These are phyloP conservation scores for Russula vinacea DNA, from an alignment of 768 basidiomycete species.

Conservation along the genomic window DNA sequence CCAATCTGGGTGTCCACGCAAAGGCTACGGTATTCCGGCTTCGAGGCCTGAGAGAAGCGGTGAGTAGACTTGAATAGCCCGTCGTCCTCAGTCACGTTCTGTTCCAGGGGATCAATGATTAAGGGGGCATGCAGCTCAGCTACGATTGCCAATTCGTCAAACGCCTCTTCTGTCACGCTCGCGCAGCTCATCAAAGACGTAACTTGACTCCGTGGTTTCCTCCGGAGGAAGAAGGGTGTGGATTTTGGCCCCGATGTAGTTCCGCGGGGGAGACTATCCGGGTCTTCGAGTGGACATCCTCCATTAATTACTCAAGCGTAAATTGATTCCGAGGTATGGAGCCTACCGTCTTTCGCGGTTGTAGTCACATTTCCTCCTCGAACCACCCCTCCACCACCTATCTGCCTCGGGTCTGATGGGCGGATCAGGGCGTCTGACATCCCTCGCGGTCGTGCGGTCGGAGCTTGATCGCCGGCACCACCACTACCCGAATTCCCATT, in stretches of 20 bases:
- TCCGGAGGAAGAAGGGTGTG: slow-evolving; percentile 10
- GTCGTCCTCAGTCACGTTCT: not conserved
- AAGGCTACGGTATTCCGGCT: not conserved
- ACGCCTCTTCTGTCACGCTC: slow-evolving; percentile 15
- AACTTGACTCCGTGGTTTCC: slow-evolving; percentile 14
- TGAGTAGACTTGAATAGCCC: not conserved
- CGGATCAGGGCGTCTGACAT: slow-evolving; percentile 61
- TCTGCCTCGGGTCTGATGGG: slow-evolving; percentile 24
- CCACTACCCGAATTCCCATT: slow-evolving; percentile 37
- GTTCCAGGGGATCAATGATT: not conserved
- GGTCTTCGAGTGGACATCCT: slow-evolving; percentile 20
- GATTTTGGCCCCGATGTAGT: slow-evolving; percentile 13
- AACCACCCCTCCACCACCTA: slow-evolving; percentile 18
- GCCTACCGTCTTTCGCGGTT: slow-evolving; percentile 30
- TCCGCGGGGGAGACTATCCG: slow-evolving; percentile 14
- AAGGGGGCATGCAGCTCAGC: slow-evolving; percentile 21
- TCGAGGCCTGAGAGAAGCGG: not conserved
- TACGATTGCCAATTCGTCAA: slow-evolving; percentile 19
- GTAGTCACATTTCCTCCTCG: slow-evolving; percentile 25
- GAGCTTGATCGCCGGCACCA: slow-evolving; percentile 40
- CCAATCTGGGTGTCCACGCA: slow-evolving; percentile 1
- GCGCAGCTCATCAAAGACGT: slow-evolving; percentile 8
- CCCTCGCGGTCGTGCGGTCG: slow-evolving; percentile 57
- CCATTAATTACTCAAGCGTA: slow-evolving; percentile 27
- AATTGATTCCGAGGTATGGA: slow-evolving; percentile 26